Base-by-base conservation (phyloP, 2,329 filamentous ascomycete species). In the Colletotrichum cordylinicola region DNA sequence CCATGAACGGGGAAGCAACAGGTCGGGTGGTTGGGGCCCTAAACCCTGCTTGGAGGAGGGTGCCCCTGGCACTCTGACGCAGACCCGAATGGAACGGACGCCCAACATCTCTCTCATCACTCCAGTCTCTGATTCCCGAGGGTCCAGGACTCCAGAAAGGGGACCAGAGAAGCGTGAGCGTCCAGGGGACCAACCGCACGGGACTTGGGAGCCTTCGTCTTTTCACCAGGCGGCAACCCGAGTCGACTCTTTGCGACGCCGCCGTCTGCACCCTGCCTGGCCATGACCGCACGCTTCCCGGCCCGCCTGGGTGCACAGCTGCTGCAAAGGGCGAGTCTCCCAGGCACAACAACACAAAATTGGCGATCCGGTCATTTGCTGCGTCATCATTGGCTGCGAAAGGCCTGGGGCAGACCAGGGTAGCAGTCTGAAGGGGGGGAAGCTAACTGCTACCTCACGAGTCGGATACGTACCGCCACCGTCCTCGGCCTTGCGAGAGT, bases 341-440 rank as follows among this genome's bases (percentile, higher is more conserved):
- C 69, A 72, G 69, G 73, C 62, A 72, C 69, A 67, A 61, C 72
- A 55, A 65, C 16, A 65, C 69, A 58, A 52, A 67, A 43, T 29
- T 39, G 62, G 64, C 55, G 56, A 72, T 67, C 33, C 73, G 43
- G 31, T 67, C 27, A 67, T 67, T 64, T 67, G n/a, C 29, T 64
- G 62, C 64, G n/a, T 58, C 29, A 27, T 68, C 56, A 75, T 75
- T 75, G 73, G 73, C 21, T 56, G 56, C 5, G 35, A 33, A 16
- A 6, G 37, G 56, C n/a, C 58, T 31, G 31, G 29, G 29, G 52
- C 55, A 37, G 55, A 43, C 55, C 37, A 64, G 69, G 55, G 39
- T 72, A n/a, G 55, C 9, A 15, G 21, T n/a, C 67, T 18, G 37
- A 35, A 48, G 24, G 16, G 35, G 67, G 29, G 35, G 56, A 56